Evolutionary conservation across 495 filamentous ascomycete species (phyloP), one percentile per base, ranked within the genome.

Genomic region (Talaromyces nanjingensis): DNA sequence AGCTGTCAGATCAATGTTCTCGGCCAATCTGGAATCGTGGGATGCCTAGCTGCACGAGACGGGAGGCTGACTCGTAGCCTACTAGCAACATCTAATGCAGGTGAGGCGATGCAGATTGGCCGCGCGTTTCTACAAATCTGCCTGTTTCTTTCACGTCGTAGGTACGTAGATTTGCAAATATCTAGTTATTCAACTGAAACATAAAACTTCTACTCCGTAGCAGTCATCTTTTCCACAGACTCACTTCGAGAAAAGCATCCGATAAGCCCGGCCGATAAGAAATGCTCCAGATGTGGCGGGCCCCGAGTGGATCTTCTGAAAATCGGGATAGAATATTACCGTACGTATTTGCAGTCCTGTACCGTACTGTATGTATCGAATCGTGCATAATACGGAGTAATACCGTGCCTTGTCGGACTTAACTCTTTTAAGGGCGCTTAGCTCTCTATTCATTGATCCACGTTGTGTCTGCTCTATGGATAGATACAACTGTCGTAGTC

Each of bases 191-290:
- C 42, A 18, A n/a, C 16, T 18, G n/a, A 45, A 45, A 45, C 16
- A 45, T 3, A 45, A 45, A 24, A 1, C 4, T 11, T 16, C 3
- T 25, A 11, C 49, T 54, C 20, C 33, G 31, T 34, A 34, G 20
- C 20, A 54, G 20, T 24, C 29, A 0, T 31, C 27, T 31, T 31
- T 31, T 31, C 29, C 29, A 25, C 1, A 27, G 52, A 29, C 6
- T 56, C 53, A n/a, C 1, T 6, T 27, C 3, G 9, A 14, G 53
- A 29, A 25, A 56, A 27, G 22, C 52, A 54, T 54, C 18, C 18
- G 53, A 27, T 56, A 56, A 56, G 53, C 20, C 49, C 49, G 7
- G 49, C 18, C 49, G 49, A 54, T 54, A 54, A 54, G 49, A 42
- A 39, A 42, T 16, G 49, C 49, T 25, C 24, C 49, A 54, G 11